Percentiles rank a stretch among this genome's conserved stretches.
These are phyloP conservation scores for Alternaria alternata DNA, from an alignment of 2,329 filamentous ascomycete genomes.

Conservation along the genomic window DNA sequence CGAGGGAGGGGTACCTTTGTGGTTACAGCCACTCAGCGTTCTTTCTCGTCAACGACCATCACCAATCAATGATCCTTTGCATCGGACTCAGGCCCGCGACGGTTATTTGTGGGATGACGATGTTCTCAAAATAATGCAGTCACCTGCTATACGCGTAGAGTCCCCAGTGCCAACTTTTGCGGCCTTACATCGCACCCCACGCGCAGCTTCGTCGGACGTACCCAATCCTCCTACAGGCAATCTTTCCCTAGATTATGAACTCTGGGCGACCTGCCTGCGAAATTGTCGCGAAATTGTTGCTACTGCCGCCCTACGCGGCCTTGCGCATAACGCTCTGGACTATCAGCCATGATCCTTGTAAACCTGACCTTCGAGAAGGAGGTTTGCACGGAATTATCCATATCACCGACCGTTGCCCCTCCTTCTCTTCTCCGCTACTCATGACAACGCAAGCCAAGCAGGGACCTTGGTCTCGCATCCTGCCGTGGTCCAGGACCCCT, in stretches of 20 bases:
- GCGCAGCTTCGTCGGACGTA: neutral
- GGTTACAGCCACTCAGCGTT: conserved; percentile 15
- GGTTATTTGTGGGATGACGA: conserved; percentile 9
- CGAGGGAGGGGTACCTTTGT: conserved; percentile 26
- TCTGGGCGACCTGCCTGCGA: conserved; percentile 10
- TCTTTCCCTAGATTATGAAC: conserved; percentile 6
- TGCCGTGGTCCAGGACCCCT: conserved; percentile 21
- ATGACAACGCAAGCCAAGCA: conserved; percentile 13
- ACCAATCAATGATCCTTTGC: conserved; percentile 13
- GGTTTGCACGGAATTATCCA: conserved; percentile 28
- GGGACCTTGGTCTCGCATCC: conserved; percentile 16
- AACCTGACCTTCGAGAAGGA: conserved; percentile 31
- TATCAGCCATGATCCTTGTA: conserved; percentile 32
- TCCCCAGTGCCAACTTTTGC: conserved; percentile 7
- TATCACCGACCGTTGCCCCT: conserved; percentile 27
- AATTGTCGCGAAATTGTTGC: conserved; percentile 3
- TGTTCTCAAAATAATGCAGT: conserved; percentile 21
- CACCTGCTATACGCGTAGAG: conserved; percentile 8
- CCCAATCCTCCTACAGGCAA: conserved; percentile 2
- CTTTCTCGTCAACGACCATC: conserved; percentile 1
- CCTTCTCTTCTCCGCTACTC: conserved; percentile 17
- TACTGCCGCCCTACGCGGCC: conserved; percentile 27
- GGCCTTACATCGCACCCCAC: conserved; percentile 3
- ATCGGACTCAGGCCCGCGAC: conserved; percentile 22
- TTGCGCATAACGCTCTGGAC: conserved; percentile 8